A percentile compares a stretch with the other conserved stretches of the same genome.
These are phyloP conservation scores for Alternaria arbusti DNA, from an alignment of 2,329 filamentous ascomycete genomes.

Conservation along the genomic window DNA sequence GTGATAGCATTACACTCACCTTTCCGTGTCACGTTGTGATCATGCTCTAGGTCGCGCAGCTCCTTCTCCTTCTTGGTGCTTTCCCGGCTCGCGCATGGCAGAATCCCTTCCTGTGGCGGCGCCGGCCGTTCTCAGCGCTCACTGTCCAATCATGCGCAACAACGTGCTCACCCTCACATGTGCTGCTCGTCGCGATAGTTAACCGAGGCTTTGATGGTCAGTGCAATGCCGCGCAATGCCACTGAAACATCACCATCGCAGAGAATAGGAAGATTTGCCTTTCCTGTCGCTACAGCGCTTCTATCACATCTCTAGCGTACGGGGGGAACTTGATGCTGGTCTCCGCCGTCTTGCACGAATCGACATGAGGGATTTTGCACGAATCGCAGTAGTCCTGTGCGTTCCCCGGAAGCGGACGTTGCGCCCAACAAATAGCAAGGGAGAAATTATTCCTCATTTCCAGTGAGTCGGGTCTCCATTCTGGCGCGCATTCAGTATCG, in stretches of 20 bases:
- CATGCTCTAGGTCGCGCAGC: constrained; percentile 1
- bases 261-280: constrained; percentile 14
- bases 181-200: constrained; percentile 6
- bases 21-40: constrained; percentile 5
- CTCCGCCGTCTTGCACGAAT: constrained; percentile 32
- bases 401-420: constrained; percentile 10
- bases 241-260: constrained; percentile 5
- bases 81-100: neutral
- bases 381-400: constrained; percentile 20
- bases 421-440: constrained; percentile 12
- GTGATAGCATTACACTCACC: constrained; percentile 9
- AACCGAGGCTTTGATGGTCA: constrained; percentile 6
- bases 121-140: neutral
- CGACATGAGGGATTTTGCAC: constrained; percentile 15
- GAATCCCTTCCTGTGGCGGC: neutral
- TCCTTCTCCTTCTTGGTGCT: neutral
- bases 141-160: constrained; percentile 17
- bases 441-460: constrained; percentile 14
- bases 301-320: constrained; percentile 32
- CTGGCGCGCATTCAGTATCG: constrained; percentile 16
- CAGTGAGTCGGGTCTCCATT: constrained; percentile 19
- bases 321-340: constrained; percentile 35
- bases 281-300: constrained; percentile 16
- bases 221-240: constrained; percentile 1
- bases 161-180: constrained; percentile 30